These are phyloP conservation scores for Clonostachys solani DNA, from an alignment of 2,329 filamentous ascomycete genomes.

Conservation along the genomic window DNA sequence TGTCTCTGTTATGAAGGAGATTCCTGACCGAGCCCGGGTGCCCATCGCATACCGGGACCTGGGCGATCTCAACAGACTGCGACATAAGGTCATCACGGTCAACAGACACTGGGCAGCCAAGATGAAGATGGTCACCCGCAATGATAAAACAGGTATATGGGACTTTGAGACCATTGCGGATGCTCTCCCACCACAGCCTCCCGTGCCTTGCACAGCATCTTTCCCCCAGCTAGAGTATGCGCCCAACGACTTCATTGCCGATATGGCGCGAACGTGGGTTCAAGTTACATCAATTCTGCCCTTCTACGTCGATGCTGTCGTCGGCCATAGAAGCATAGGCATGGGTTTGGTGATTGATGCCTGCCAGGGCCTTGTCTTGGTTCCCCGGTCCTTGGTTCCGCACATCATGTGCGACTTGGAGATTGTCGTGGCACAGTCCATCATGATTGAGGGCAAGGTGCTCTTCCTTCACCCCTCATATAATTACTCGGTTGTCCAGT, in stretches of 20 bases:
- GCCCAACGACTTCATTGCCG: constrained; percentile 83
- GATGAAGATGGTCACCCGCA: constrained; percentile 88
- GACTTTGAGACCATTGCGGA: constrained; percentile 87
- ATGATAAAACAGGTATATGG: constrained; percentile 88
- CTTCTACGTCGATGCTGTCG: constrained; percentile 95
- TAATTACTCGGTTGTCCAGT: constrained; percentile 94
- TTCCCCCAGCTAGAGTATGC: constrained; percentile 92
- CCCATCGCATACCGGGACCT: constrained; percentile 96
- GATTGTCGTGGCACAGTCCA: constrained; percentile 92
- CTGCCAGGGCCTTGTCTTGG: constrained; percentile 88
- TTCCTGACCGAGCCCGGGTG: constrained; percentile 78
- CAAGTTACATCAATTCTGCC: constrained; percentile 91
- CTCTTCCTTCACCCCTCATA: constrained; percentile 95
- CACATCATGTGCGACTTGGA: constrained; percentile 97
- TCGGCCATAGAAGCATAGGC: constrained; percentile 87
- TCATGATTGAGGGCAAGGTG: constrained; percentile 90
- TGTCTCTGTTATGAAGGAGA: constrained; percentile 82
- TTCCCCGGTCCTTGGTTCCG: constrained; percentile 89
- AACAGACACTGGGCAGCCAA: constrained; percentile 95
- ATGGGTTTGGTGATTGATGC: constrained; percentile 96
- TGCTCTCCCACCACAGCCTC: constrained; percentile 70
- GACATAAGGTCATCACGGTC: constrained; percentile 87
- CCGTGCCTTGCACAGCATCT: constrained; percentile 72
- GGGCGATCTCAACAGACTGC: constrained; percentile 87
- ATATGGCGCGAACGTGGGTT: constrained; percentile 92